Conservation (phyloP, 2,329 filamentous ascomycete genomes). For the Exophiala xenobiotica region DNA sequence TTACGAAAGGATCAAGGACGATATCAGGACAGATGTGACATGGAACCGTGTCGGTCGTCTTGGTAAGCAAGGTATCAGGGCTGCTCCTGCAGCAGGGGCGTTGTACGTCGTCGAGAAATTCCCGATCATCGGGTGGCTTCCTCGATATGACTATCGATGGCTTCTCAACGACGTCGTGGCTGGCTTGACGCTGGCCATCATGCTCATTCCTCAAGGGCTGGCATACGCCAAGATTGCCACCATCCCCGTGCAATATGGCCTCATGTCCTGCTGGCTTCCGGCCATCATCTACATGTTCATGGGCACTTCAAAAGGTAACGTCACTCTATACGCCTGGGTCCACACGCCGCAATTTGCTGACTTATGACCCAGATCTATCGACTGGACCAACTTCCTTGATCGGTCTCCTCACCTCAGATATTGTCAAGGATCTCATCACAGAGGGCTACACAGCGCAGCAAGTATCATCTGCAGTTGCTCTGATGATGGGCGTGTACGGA, state of each 20-base stretch:
- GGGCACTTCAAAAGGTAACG: conserved; percentile 60
- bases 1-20: conserved; percentile 23
- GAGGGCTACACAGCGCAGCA: conserved; percentile 55
- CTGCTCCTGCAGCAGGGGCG: conserved; percentile 52
- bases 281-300: conserved; percentile 59
- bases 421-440: conserved; percentile 53
- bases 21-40: conserved; percentile 26
- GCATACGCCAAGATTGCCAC: conserved; percentile 63
- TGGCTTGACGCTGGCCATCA: conserved; percentile 60
- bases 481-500: conserved; percentile 63
- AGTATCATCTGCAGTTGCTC: conserved; percentile 61
- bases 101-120: conserved; percentile 62
- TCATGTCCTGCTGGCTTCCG: conserved; percentile 61
- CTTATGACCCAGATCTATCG: conserved; percentile 49
- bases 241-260: conserved; percentile 60
- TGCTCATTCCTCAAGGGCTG: conserved; percentile 62
- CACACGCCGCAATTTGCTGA: conserved; percentile 8
- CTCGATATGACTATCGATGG: conserved; percentile 62
- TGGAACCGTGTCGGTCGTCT: conserved; percentile 27
- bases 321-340: background rate
- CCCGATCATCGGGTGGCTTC: conserved; percentile 63
- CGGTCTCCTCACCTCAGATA: conserved; percentile 62
- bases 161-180: conserved; percentile 61
- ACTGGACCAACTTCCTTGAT: conserved; percentile 65
- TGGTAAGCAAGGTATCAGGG: conserved; percentile 34